phyloP scores from a whole-genome alignment of 2,329 filamentous ascomycete genomes.

The Diaporthe capsici region DNA sequence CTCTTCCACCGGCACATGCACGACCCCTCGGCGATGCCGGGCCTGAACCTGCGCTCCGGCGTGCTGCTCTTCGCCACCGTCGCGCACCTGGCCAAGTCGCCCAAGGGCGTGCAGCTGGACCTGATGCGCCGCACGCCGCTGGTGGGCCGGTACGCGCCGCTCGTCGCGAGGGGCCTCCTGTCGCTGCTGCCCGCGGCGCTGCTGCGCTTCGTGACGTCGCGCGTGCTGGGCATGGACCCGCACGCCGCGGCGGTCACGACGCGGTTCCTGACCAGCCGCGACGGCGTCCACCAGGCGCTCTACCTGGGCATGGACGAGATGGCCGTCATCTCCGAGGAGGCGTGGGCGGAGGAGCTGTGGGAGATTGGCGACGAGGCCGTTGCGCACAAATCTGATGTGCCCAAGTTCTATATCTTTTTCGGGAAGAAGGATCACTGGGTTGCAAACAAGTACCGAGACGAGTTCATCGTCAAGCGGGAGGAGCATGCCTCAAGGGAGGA shows the following conservation, averaged over 20 bases:
- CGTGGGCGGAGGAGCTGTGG: slow-evolving; percentile 71
- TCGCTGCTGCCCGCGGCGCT: slow-evolving; percentile 55
- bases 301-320: slow-evolving; percentile 73
- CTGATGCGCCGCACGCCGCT: slow-evolving; percentile 58
- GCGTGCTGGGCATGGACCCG: slow-evolving; percentile 62
- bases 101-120: slow-evolving; percentile 68
- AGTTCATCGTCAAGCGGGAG: slow-evolving; percentile 64
- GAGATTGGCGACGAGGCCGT: slow-evolving; percentile 55
- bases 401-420: slow-evolving; percentile 73
- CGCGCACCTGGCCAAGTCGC: slow-evolving; percentile 76
- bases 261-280: slow-evolving; percentile 67
- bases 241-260: slow-evolving; percentile 65
- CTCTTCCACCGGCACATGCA: slow-evolving; percentile 71
- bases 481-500: slow-evolving; percentile 49
- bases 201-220: slow-evolving; percentile 60
- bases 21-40: slow-evolving; percentile 50
- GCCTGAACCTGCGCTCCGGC: slow-evolving; percentile 63
- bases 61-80: slow-evolving; percentile 83
- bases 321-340: slow-evolving; percentile 69
- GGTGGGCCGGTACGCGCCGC: slow-evolving; percentile 58
- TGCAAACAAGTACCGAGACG: slow-evolving; percentile 67
- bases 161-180: slow-evolving; percentile 58
- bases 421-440: slow-evolving; percentile 75
- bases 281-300: slow-evolving; percentile 72
- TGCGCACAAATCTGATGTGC: slow-evolving; percentile 46